These are phyloP conservation scores for Colletotrichum sp. DNA, from an alignment of 2,329 filamentous ascomycete genomes.

Conservation along the genomic window DNA sequence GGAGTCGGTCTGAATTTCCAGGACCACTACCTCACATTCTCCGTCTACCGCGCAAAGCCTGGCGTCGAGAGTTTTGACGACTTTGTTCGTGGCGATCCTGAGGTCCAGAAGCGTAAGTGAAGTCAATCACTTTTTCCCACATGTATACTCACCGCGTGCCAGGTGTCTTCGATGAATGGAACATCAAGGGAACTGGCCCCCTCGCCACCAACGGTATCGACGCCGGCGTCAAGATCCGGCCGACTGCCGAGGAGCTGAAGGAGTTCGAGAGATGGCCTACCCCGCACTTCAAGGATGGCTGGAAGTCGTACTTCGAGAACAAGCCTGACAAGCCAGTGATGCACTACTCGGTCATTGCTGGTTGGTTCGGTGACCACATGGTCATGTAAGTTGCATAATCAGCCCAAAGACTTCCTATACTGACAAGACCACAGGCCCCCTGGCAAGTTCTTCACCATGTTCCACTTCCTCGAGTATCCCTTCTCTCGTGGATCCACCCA, in stretches of 20 bases:
- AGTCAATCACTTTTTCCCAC: too few species aligned
- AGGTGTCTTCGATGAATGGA: constrained; percentile 78
- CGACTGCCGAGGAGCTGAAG: constrained; percentile 69
- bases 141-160: neutral
- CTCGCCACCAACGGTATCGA: constrained; percentile 82
- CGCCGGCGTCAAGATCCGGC: constrained; percentile 78
- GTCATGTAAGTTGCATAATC: constrained; percentile 47
- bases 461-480: constrained; percentile 80
- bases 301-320: constrained; percentile 83
- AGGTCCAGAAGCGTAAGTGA: constrained; percentile 66
- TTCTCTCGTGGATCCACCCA: constrained; percentile 77
- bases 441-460: constrained; percentile 85
- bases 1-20: constrained; percentile 80
- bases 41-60: constrained; percentile 74
- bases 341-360: constrained; percentile 81
- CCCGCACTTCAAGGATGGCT: constrained; percentile 74
- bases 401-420: constrained; percentile 28
- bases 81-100: constrained; percentile 75
- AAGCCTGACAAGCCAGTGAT: constrained; percentile 88
- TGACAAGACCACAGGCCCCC: constrained; percentile 64
- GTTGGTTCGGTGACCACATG: constrained; percentile 67
- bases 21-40: constrained; percentile 76
- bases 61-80: constrained; percentile 81
- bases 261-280: constrained; percentile 77
- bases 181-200: constrained; percentile 78